Base-by-base conservation (phyloP, 495 filamentous ascomycete species). In the Penicillium riverlandense region DNA sequence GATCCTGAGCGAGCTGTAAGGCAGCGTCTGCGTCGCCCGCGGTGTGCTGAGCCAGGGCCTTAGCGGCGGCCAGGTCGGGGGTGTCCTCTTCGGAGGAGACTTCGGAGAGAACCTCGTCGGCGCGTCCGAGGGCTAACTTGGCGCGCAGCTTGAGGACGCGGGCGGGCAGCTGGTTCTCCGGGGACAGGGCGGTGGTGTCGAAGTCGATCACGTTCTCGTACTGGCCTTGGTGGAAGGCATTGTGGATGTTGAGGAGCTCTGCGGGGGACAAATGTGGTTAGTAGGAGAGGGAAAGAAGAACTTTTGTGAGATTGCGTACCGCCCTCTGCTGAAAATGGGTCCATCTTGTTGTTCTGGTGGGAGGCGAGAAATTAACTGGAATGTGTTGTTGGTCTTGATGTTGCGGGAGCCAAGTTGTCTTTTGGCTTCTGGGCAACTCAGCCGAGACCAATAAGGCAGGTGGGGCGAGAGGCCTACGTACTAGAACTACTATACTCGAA, bases 211-310 rank as follows among this genome's bases (percentile, higher is more conserved):
- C 89, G 44, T 78, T 70, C 41, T 83, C 71, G 77, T 88, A 95
- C 70, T 91, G 88, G 59, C 86, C 88, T 61, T 90, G 86, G 75
- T 92, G 85, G 79, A 95, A 96, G 72, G 86, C 79, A 70, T 85
- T 95, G 78, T 92, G 87, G 62, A 96, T 83, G 74, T 90, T 95
- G 64, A 95, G 81, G 53, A 98, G 81, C 71, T 98, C 92, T 85
- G 58, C n/a, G 40, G 39, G 34, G 50, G 12, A 0, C 22, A 22
- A 22, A 22, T 22, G 47, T 43, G 29, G 10, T 46, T 12, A 7
- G 36, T 54, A 34, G 50, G 50, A 38, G 37, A 29, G 11, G 15
- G 35, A 40, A 11, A 36, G 40, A 30, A 40, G 11, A 2, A 13
- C 11, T 29, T 29, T 11, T n/a, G 11, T 36, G 12, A 40, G 28